Percentiles rank a stretch among this genome's conserved stretches.
phyloP scores from a whole-genome alignment of 495 filamentous ascomycete genomes.

The Hypoxylon fragiforme region DNA sequence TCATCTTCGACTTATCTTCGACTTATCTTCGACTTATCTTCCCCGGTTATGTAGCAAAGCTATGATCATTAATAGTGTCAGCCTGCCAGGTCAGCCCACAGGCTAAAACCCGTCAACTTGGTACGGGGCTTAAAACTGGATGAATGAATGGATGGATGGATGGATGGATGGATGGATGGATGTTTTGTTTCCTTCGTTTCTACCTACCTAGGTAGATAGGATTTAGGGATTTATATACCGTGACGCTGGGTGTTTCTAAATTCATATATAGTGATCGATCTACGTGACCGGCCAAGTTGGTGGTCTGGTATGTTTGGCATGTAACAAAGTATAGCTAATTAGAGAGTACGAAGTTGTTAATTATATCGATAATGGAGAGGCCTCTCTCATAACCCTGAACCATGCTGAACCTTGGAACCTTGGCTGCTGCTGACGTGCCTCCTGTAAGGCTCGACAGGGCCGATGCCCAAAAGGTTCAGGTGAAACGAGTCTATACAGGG shows the following conservation, averaged over 20 bases:
- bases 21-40: conserved; percentile 1
- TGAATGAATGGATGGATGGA: no score
- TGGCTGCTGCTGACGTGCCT: conserved; percentile 1
- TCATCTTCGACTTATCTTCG: neutral
- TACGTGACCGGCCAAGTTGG: conserved; percentile 16
- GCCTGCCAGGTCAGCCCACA: no score
- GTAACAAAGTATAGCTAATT: conserved; percentile 29
- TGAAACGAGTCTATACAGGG: conserved; percentile 23
- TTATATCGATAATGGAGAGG: conserved; percentile 27
- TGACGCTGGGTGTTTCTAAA: no score
- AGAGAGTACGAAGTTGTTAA: conserved; percentile 31
- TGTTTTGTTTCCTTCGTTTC: no score
- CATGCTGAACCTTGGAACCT: no score
- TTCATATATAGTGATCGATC: neutral
- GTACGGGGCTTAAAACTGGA: neutral
- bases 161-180: no score
- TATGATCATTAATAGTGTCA: no score
- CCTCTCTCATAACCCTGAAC: conserved; percentile 18
- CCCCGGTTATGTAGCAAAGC: neutral
- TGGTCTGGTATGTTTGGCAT: conserved; percentile 6
- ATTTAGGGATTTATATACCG: no score
- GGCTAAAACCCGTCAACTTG: neutral
- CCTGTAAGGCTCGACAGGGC: conserved; percentile 23
- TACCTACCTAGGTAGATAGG: neutral
- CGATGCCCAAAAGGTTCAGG: conserved; percentile 28